Evolutionary conservation across 2,329 filamentous ascomycete genomes (phyloP).

Genomic region (Aureobasidium sp.): DNA sequence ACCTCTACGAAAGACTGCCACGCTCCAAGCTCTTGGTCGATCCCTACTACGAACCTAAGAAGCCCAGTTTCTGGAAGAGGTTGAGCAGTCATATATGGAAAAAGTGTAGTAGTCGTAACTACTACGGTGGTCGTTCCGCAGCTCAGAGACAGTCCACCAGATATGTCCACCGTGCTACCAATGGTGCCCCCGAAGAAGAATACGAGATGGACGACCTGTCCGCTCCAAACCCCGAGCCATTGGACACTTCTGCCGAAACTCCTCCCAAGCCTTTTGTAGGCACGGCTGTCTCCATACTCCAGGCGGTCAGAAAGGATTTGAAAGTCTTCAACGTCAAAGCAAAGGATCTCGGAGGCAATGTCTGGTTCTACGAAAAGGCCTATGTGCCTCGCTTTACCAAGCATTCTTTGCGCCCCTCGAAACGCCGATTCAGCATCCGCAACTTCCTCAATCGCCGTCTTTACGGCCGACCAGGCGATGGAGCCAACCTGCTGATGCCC

Average conservation of each 20-base stretch:
- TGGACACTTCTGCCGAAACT: background rate
- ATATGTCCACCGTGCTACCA: background rate
- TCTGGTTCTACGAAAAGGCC: background rate
- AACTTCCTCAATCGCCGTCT: background rate
- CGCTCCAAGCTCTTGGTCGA: too few relatives aligned
- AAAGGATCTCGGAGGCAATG: background rate
- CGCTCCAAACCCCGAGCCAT: background rate
- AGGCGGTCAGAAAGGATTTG: background rate
- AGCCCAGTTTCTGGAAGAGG: too few relatives aligned
- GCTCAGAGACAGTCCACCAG: background rate
- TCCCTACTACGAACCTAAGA: too few relatives aligned
- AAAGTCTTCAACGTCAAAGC: background rate
- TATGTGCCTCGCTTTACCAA: background rate
- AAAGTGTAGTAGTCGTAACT: background rate
- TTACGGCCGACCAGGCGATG: background rate
- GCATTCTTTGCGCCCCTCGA: background rate
- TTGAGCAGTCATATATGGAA: background rate
- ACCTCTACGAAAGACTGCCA: background rate
- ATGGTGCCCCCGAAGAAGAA: background rate
- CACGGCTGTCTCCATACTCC: background rate
- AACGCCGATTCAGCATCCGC: background rate
- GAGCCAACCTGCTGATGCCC: background rate
- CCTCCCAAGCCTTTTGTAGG: background rate
- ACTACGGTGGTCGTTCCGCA: conserved; percentile 2
- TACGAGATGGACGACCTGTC: background rate